These are phyloP conservation scores for Rhizopus arrhizus DNA, from an alignment of 371 early-diverging fungal genomes.

Conservation along the genomic window DNA sequence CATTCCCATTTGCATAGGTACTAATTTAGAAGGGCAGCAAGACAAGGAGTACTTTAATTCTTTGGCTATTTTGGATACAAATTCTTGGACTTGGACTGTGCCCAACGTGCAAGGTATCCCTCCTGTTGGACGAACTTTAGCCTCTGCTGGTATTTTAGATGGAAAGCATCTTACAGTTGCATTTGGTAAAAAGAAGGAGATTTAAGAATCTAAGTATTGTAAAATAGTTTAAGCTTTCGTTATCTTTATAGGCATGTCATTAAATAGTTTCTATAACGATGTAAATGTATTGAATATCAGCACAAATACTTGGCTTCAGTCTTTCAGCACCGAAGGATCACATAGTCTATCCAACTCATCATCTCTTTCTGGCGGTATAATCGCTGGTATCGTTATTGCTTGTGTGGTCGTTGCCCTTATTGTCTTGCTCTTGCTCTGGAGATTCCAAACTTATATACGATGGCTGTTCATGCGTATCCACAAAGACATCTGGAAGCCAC, in stretches of 20 bases:
- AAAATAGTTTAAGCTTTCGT: background rate
- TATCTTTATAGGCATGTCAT: constrained; percentile 29
- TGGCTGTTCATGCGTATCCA: constrained; percentile 45
- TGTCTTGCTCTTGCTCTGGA: constrained; percentile 46
- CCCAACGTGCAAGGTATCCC: constrained; percentile 39
- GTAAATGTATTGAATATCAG: constrained; percentile 39
- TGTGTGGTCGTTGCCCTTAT: constrained; percentile 36
- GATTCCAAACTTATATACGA: constrained; percentile 42
- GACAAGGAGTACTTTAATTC: constrained; percentile 30
- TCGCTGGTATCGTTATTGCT: constrained; percentile 51
- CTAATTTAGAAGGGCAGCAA: constrained; percentile 26
- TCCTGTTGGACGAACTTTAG: constrained; percentile 45
- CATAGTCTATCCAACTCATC: constrained; percentile 8
- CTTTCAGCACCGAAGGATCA: constrained; percentile 16
- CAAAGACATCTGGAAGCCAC: constrained; percentile 51
- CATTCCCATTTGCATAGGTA: constrained; percentile 26
- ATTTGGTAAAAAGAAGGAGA: constrained; percentile 36
- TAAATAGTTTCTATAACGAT: constrained; percentile 46
- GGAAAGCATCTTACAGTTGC: constrained; percentile 40
- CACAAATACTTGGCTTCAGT: constrained; percentile 37
- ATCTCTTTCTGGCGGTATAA: constrained; percentile 38
- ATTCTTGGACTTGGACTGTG: constrained; percentile 45
- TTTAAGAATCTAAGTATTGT: background rate
- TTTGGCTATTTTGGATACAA: constrained; percentile 44
- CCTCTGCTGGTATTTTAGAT: constrained; percentile 41